Base-by-base conservation (phyloP, 164 flowering plant species). In the Taxillus chinensis region DNA sequence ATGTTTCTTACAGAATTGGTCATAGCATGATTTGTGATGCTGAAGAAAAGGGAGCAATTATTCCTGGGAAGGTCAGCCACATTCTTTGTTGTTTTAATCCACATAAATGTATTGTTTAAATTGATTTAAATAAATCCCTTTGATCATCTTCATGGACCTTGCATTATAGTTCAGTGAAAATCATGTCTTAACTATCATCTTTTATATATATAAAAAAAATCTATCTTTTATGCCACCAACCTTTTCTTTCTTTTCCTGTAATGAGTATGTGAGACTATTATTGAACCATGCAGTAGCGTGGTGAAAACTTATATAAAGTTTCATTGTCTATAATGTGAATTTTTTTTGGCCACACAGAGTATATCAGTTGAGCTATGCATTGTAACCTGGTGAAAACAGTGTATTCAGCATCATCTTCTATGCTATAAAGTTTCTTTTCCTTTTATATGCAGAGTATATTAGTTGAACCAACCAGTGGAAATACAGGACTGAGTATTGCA, bases 391-490 rank as follows among this genome's bases (percentile, higher is more conserved):
- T 7, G 13, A 6, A 14, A 48, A 8, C 9, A 8, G 13, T 48
- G 51, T 48, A 11, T 48, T 11, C 13, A 7, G 12, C 12, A 11
- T 48, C 13, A 7, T 4, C 12, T 3, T 48, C 13, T 7, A 48
- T 48, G 7, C 13, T 48, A 11, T 14, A 48, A 48, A 8, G 13
- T 3, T 48, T 43, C 46, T 48, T 48, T 48, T 48, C 13, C 13
- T 48, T 3, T 48, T 3, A 8, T 11, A 3, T 48, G 75, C 82
- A 89, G 96, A 85, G 69, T 59, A 69, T 78, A 64, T 69, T 89
- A 59, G 89, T 89, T 60, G 96, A 89, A 75, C 84, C 96, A 55
- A 86, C 96, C 46, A 85, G 69, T 74, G 96, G 96, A 72, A 89
- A 89, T 72, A 89, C 89, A 40, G 93, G 96, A 64, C 77, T 83